A percentile compares a stretch with the other conserved stretches of the same genome.
Evolutionary conservation across 495 filamentous ascomycete genomes (phyloP).

Genomic region (Lophiotrema nucula): DNA sequence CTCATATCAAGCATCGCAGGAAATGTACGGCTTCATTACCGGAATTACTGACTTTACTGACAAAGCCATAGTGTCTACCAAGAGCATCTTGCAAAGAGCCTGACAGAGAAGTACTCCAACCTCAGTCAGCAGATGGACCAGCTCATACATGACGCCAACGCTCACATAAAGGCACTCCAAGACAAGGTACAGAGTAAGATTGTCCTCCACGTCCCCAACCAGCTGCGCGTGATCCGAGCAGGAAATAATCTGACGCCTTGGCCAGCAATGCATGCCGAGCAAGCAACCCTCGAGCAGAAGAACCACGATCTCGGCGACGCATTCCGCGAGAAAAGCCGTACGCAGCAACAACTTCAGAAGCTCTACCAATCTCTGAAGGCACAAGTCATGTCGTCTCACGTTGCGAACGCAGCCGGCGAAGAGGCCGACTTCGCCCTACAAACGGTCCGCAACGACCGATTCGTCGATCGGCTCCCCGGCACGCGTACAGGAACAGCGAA

Average conservation of each 20-base stretch:
- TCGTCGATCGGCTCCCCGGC: slow-evolving; percentile 33
- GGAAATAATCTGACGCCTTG: not conserved
- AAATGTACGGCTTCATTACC: slow-evolving; percentile 63
- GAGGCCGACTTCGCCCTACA: slow-evolving; percentile 60
- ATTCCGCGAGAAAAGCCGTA: slow-evolving; percentile 70
- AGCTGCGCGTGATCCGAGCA: not conserved
- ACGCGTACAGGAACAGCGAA: slow-evolving; percentile 12
- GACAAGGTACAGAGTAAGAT: slow-evolving; percentile 55
- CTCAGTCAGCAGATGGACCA: slow-evolving; percentile 76
- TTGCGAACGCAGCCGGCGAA: slow-evolving; percentile 68
- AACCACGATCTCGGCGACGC: slow-evolving; percentile 71
- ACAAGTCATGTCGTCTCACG: slow-evolving; percentile 64
- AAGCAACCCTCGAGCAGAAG: slow-evolving; percentile 68
- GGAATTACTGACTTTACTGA: slow-evolving; percentile 5
- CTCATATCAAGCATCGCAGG: slow-evolving; percentile 87
- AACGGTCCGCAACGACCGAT: slow-evolving; percentile 23
- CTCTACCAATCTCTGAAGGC: slow-evolving; percentile 82
- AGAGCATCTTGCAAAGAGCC: slow-evolving; percentile 66
- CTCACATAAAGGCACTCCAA: slow-evolving; percentile 68
- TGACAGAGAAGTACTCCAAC: slow-evolving; percentile 70
- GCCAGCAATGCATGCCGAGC: slow-evolving; percentile 64
- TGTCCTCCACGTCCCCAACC: not conserved
- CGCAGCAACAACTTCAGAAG: slow-evolving; percentile 75
- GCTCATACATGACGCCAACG: slow-evolving; percentile 76
- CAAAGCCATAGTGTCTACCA: slow-evolving; percentile 68